A percentile compares a stretch with the other conserved stretches of the same genome.
phyloP scores from a whole-genome alignment of 164 flowering plant genomes.

The Paratinospora sagittata region DNA sequence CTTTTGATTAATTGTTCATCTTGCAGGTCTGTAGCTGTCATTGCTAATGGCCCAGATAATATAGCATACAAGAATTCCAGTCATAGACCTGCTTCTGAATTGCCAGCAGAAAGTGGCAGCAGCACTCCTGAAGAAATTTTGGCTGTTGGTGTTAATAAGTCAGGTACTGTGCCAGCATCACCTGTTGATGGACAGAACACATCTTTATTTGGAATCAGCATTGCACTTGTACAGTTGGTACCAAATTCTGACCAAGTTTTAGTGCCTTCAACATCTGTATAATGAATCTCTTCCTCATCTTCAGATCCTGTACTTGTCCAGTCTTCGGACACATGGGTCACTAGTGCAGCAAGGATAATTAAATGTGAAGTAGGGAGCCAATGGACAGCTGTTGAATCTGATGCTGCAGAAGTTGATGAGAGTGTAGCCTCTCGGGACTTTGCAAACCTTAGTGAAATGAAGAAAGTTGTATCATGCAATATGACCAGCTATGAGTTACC shows the following conservation, averaged over 20 bases:
- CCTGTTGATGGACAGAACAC: constrained; percentile 12
- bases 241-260: constrained; percentile 16
- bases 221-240: constrained; percentile 16
- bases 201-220: constrained; percentile 21
- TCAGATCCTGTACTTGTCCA: constrained; percentile 59
- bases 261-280: constrained; percentile 30
- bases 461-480: constrained; percentile 9
- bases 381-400: constrained; percentile 26
- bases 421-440: constrained; percentile 36
- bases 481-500: constrained; percentile 13
- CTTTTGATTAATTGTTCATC: constrained; percentile 4
- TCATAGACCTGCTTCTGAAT: constrained; percentile 20
- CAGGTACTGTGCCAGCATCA: constrained; percentile 16
- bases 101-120: constrained; percentile 18
- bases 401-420: constrained; percentile 24
- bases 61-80: constrained; percentile 8
- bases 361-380: constrained; percentile 56
- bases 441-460: constrained; percentile 7
- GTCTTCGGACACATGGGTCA: constrained; percentile 42
- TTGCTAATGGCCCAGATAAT: constrained; percentile 38
- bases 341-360: constrained; percentile 45
- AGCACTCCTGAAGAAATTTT: constrained; percentile 21
- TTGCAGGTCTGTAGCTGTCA: constrained; percentile 42
- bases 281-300: constrained; percentile 53
- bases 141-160: constrained; percentile 13